Base-by-base conservation (phyloP, 2,329 filamentous ascomycete genomes). In the Aspergillus felis region DNA sequence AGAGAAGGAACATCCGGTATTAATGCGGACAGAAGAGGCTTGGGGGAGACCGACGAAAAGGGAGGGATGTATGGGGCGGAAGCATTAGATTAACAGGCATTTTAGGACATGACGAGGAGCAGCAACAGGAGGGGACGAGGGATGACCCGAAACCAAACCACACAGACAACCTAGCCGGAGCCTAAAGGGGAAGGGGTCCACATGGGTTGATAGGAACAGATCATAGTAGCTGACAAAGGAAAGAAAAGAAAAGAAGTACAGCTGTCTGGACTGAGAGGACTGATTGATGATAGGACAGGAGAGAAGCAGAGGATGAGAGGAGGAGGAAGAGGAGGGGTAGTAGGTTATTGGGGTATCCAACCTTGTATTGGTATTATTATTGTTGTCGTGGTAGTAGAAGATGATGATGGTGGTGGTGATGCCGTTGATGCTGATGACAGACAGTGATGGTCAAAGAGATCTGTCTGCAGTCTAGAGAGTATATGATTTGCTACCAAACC, bases 241-340 rank as follows among this genome's bases (percentile, higher is more conserved):
- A 50, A 38, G 24, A 32, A 51, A 25, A 25, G 22, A n/a, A 12
- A 52, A 38, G 38, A 32, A 32, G 44, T 56, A 61, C 57, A 59
- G 54, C 55, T 59, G 57, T 59, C 56, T 60, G 53, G 32, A 35
- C 32, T 35, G 32, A 35, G 32, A 35, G 12, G 12, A 35, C 29
- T 35, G 22, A 25, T 49, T 17, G 22, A 49, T 49, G 20, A 49
- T 27, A 17, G n/a, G 14, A 28, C 47, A 28, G 24, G 12, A 5
- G 24, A 49, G n/a, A 22, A 17, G 28, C 47, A 27, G 22, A 38
- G 5, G 50, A 59, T 55, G 54, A 56, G 51, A 58, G 51, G 32
- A 51, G 7, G 50, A 38, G 28, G 47, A 51, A 44, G 51, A 58
- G 55, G 59, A 59, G 56, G 54, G 54, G 54, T 55, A 61, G 52